Conservation (phyloP, 2,329 filamentous ascomycete species). For the Xylaria sp. region DNA sequence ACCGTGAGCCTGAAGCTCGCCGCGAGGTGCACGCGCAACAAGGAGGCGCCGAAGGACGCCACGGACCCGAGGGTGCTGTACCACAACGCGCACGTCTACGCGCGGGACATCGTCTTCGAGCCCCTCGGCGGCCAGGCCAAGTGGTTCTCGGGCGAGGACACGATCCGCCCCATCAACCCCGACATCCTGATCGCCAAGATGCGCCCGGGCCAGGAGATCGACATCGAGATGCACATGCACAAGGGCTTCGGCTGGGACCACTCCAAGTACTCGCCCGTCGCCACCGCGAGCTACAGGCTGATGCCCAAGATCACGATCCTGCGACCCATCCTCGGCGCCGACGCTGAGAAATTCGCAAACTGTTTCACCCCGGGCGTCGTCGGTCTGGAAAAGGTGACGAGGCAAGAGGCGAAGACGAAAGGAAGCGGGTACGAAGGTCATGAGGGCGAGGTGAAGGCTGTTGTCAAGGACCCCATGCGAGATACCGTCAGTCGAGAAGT, state of each 20-base stretch:
- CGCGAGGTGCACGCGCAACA: slow-evolving; percentile 82
- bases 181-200: slow-evolving; percentile 95
- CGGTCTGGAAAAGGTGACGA: slow-evolving; percentile 76
- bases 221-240: slow-evolving; percentile 90
- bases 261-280: slow-evolving; percentile 96
- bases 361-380: slow-evolving; percentile 95
- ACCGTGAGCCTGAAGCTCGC: slow-evolving; percentile 83
- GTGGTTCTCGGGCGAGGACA: slow-evolving; percentile 73
- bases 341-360: slow-evolving; percentile 87
- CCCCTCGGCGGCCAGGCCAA: slow-evolving; percentile 78
- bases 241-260: slow-evolving; percentile 95
- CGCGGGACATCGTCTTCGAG: slow-evolving; percentile 78
- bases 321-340: slow-evolving; percentile 82
- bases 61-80: slow-evolving; percentile 87
- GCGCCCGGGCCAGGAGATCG: slow-evolving; percentile 87
- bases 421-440: slow-evolving; percentile 77
- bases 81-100: slow-evolving; percentile 85
- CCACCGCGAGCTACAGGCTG: slow-evolving; percentile 91
- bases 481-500: slow-evolving; percentile 96
- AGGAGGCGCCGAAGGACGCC: slow-evolving; percentile 75
- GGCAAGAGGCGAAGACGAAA: slow-evolving; percentile 67
- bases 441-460: slow-evolving; percentile 84
- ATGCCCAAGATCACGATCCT: slow-evolving; percentile 88
- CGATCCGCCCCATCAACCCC: slow-evolving; percentile 83
- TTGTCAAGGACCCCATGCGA: slow-evolving; percentile 87